Evolutionary conservation across 177 flowering plant genomes (phyloP).

Genomic region (Tripterygium wilfordii): DNA sequence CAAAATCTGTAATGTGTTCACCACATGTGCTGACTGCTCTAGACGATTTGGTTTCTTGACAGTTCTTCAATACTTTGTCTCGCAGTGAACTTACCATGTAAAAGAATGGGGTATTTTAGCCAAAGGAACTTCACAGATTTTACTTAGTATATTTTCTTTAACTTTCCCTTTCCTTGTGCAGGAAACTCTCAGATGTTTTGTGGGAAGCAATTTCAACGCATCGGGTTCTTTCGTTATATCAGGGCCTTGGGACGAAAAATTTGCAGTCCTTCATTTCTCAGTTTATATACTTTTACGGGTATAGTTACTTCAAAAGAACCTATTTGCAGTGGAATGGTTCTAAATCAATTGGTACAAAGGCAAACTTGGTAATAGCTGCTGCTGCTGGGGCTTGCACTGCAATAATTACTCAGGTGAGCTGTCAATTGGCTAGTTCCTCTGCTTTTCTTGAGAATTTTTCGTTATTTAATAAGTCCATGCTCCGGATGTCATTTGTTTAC

Average conservation of each 20-base stretch:
- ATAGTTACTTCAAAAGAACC: conserved; percentile 47
- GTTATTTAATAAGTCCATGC: too few species aligned
- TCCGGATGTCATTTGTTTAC: background rate
- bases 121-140: too few species aligned
- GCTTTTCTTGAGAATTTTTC: too few species aligned
- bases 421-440: background rate
- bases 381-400: conserved; percentile 58
- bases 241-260: conserved; percentile 47
- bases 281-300: conserved; percentile 52
- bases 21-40: too few species aligned
- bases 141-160: conserved; percentile 3
- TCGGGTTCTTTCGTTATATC: conserved; percentile 39
- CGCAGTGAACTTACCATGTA: too few species aligned
- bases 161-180: conserved; percentile 13
- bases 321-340: conserved; percentile 33
- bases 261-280: conserved; percentile 46
- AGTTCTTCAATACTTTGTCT: too few species aligned
- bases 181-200: conserved; percentile 43
- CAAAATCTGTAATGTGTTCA: too few species aligned
- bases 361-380: conserved; percentile 47
- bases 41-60: too few species aligned
- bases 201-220: conserved; percentile 38
- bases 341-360: conserved; percentile 42
- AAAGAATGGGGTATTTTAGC: too few species aligned
- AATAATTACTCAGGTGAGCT: conserved; percentile 35